phyloP scores from a whole-genome alignment of 2,329 filamentous ascomycete species.

The Xylaria hypoxylon region DNA sequence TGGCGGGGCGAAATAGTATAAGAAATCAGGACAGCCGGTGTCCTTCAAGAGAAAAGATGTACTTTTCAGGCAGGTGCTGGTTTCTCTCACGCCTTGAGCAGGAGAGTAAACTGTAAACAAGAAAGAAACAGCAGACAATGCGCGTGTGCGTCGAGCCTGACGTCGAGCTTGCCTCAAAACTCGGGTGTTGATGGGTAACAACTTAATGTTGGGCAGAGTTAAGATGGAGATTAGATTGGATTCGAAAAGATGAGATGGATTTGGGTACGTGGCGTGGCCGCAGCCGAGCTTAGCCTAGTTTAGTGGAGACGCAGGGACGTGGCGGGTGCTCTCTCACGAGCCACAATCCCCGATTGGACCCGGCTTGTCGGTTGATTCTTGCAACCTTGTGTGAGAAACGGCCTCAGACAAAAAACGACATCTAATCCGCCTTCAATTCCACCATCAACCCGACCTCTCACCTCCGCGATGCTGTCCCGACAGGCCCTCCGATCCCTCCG shows the following conservation, averaged over 20 bases:
- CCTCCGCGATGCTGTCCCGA: constrained; percentile 68
- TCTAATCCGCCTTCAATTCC: constrained; percentile 41
- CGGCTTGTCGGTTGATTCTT: constrained; percentile 47
- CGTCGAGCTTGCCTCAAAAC: constrained; percentile 30
- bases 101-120: constrained; percentile 12
- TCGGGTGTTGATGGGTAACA: constrained; percentile 28
- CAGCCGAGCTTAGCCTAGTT: neutral
- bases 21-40: constrained; percentile 26
- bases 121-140: constrained; percentile 19
- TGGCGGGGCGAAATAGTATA: constrained; percentile 32
- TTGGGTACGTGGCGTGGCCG: neutral
- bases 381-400: constrained; percentile 45
- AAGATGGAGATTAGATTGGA: constrained; percentile 11
- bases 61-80: constrained; percentile 19
- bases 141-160: constrained; percentile 31
- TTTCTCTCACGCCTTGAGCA: constrained; percentile 26
- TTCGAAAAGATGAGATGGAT: neutral
- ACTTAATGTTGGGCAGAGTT: constrained; percentile 31
- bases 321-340: constrained; percentile 31
- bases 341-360: constrained; percentile 43
- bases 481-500: constrained; percentile 68
- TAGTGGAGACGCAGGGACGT: neutral
- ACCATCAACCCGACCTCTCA: constrained; percentile 37
- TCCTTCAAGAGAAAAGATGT: constrained; percentile 20
- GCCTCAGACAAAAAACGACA: constrained; percentile 41